A percentile compares a stretch with the other conserved stretches of the same genome.
Conservation (phyloP, 2,329 filamentous ascomycete genomes). For the Tolypocladium inflatum region DNA sequence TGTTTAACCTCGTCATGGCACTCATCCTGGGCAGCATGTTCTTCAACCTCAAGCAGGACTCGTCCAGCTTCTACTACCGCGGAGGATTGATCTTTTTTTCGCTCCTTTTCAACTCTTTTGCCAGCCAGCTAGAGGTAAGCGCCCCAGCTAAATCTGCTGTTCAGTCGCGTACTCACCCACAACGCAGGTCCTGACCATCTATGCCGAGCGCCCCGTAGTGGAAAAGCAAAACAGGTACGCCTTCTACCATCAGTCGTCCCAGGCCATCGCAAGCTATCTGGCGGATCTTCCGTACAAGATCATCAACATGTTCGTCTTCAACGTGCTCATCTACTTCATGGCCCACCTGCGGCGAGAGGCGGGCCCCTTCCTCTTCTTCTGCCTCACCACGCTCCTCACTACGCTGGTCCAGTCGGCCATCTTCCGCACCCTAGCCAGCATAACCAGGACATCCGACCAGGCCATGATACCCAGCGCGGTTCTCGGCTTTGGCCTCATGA, state of each 20-base stretch:
- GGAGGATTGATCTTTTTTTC: constrained; percentile 80
- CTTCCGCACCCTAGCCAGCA: constrained; percentile 71
- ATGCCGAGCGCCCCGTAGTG: constrained; percentile 82
- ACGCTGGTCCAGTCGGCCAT: constrained; percentile 78
- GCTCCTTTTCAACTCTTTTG: constrained; percentile 76
- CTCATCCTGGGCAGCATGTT: constrained; percentile 75
- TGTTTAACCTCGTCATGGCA: constrained; percentile 67
- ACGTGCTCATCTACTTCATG: constrained; percentile 78
- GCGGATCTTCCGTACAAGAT: constrained; percentile 75
- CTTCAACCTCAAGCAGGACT: constrained; percentile 59
- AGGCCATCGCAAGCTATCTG: constrained; percentile 78
- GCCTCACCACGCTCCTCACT: constrained; percentile 63
- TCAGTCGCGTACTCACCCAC: not conserved
- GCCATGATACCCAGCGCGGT: constrained; percentile 52
- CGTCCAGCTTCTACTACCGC: constrained; percentile 66
- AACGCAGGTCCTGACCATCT: constrained; percentile 65
- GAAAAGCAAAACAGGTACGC: constrained; percentile 85
- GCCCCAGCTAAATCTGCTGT: not conserved
- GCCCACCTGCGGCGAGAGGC: constrained; percentile 66
- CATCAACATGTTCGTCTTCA: constrained; percentile 63
- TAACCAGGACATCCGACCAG: constrained; percentile 60
- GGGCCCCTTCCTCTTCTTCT: constrained; percentile 76
- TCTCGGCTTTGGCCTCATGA: constrained; percentile 58
- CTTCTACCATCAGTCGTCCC: constrained; percentile 86
- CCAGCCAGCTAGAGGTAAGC: constrained; percentile 61